Conservation (phyloP, 768 basidiomycete species). For the Serendipita vermifera region DNA sequence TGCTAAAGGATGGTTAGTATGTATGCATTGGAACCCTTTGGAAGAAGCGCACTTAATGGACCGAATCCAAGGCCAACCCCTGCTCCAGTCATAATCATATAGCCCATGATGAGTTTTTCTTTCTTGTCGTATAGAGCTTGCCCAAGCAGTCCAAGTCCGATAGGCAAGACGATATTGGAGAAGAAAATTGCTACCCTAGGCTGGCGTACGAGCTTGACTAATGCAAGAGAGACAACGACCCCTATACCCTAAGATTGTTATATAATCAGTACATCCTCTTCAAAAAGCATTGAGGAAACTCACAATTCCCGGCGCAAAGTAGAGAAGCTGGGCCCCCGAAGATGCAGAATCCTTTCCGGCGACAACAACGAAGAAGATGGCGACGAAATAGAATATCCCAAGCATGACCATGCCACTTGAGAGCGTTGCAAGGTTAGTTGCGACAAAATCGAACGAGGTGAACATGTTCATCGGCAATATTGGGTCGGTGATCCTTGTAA, state of each 20-base stretch:
- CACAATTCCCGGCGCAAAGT: slow-evolving; percentile 38
- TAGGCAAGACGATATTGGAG: slow-evolving; percentile 27
- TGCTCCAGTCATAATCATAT: slow-evolving; percentile 34
- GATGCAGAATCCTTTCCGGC: slow-evolving; percentile 27
- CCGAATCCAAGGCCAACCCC: slow-evolving; percentile 32
- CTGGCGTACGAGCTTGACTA: slow-evolving; percentile 29
- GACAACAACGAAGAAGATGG: slow-evolving; percentile 44
- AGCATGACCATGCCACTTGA: slow-evolving; percentile 37
- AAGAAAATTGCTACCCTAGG: slow-evolving; percentile 32
- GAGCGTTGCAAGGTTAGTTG: slow-evolving; percentile 28
- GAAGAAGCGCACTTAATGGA: slow-evolving; percentile 19
- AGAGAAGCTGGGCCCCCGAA: slow-evolving; percentile 38
- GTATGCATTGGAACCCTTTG: background rate
- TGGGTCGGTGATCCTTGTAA: slow-evolving; percentile 22
- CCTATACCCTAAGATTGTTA: slow-evolving; percentile 36
- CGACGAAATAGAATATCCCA: slow-evolving; percentile 17
- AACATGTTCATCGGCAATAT: slow-evolving; percentile 38
- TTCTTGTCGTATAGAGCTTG: slow-evolving; percentile 30
- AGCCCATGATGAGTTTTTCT: slow-evolving; percentile 27
- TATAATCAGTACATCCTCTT: background rate
- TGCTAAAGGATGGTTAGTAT: slow-evolving; percentile 2
- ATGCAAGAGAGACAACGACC: slow-evolving; percentile 23
- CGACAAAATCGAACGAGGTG: slow-evolving; percentile 30
- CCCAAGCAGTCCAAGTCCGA: slow-evolving; percentile 33
- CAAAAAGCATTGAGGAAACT: slow-evolving; percentile 11